phyloP scores from a whole-genome alignment of 768 basidiomycete genomes.

The Xerocomus brunneocitrinus region DNA sequence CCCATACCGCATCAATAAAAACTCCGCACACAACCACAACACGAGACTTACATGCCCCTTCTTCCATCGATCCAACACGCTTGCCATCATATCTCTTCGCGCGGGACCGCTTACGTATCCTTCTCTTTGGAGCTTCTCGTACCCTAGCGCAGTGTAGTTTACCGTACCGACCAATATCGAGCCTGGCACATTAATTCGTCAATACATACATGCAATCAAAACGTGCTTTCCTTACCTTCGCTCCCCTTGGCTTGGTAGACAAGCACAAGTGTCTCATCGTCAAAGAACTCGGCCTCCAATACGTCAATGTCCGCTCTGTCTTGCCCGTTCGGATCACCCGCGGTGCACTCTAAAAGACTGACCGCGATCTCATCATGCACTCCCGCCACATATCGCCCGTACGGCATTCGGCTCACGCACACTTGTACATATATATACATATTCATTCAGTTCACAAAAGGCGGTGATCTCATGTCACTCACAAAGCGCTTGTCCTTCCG shows the following conservation, averaged over 20 bases:
- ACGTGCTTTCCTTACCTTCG: slow-evolving; percentile 41
- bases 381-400: slow-evolving; percentile 37
- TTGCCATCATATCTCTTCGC: slow-evolving; percentile 64
- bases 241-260: slow-evolving; percentile 50
- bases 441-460: slow-evolving; percentile 32
- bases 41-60: slow-evolving; percentile 57
- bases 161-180: slow-evolving; percentile 58
- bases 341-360: slow-evolving; percentile 49
- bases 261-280: slow-evolving; percentile 64
- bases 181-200: slow-evolving; percentile 38
- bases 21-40: slow-evolving; percentile 30
- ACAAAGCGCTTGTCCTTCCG: slow-evolving; percentile 42
- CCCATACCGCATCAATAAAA: slow-evolving; percentile 28
- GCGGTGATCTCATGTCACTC: slow-evolving; percentile 32
- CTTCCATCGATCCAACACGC: slow-evolving; percentile 52
- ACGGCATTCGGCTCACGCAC: slow-evolving; percentile 51
- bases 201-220: slow-evolving; percentile 22
- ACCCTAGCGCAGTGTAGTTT: slow-evolving; percentile 57
- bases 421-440: slow-evolving; percentile 40
- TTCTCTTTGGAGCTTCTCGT: slow-evolving; percentile 46
- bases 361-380: slow-evolving; percentile 39
- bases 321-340: slow-evolving; percentile 25
- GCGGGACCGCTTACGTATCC: slow-evolving; percentile 49
- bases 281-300: slow-evolving; percentile 73
- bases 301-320: slow-evolving; percentile 42